A percentile compares a stretch with the other conserved stretches of the same genome.
Evolutionary conservation across 2,329 filamentous ascomycete genomes (phyloP).

Genomic region (Colletotrichum tamarilloi): DNA sequence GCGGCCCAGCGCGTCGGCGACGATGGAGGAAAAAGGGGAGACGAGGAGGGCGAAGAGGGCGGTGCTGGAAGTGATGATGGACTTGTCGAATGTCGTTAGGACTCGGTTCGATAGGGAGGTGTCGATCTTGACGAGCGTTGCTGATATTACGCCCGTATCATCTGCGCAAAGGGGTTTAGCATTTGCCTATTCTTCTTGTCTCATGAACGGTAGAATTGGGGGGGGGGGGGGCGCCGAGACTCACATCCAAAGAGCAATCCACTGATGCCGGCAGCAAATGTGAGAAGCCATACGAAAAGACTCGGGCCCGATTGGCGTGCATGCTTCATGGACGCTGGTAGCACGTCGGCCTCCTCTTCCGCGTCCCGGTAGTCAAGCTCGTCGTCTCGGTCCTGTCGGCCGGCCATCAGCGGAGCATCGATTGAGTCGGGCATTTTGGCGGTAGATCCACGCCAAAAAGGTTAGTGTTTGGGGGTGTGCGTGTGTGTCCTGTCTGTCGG

Average conservation of each 20-base stretch:
- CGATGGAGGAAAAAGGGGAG: conserved; percentile 72
- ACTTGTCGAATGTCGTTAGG: conserved; percentile 74
- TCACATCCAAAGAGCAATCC: conserved; percentile 76
- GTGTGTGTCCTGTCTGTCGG: not conserved
- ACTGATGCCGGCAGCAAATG: conserved; percentile 73
- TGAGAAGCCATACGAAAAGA: conserved; percentile 70
- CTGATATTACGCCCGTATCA: conserved; percentile 76
- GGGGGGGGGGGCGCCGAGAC: conserved; percentile 41
- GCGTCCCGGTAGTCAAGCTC: conserved; percentile 38
- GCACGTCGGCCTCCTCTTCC: conserved; percentile 41
- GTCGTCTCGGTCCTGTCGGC: conserved; percentile 43
- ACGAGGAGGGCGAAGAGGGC: conserved; percentile 73
- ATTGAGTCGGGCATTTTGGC: conserved; percentile 33
- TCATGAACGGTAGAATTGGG: not conserved
- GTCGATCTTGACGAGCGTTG: conserved; percentile 73
- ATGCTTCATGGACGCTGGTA: conserved; percentile 34
- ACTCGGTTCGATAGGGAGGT: conserved; percentile 66
- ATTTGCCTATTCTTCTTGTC: not conserved
- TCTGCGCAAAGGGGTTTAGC: conserved; percentile 51
- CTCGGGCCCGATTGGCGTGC: conserved; percentile 47
- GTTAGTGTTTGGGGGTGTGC: not conserved
- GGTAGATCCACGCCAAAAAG: not conserved
- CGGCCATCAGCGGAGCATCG: conserved; percentile 33
- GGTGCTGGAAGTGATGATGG: conserved; percentile 76
- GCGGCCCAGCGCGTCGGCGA: conserved; percentile 71